Percentiles rank a stretch among this genome's conserved stretches.
These are phyloP conservation scores for Penicillium fuscoglaucum DNA, from an alignment of 2,329 filamentous ascomycete species.

Conservation along the genomic window DNA sequence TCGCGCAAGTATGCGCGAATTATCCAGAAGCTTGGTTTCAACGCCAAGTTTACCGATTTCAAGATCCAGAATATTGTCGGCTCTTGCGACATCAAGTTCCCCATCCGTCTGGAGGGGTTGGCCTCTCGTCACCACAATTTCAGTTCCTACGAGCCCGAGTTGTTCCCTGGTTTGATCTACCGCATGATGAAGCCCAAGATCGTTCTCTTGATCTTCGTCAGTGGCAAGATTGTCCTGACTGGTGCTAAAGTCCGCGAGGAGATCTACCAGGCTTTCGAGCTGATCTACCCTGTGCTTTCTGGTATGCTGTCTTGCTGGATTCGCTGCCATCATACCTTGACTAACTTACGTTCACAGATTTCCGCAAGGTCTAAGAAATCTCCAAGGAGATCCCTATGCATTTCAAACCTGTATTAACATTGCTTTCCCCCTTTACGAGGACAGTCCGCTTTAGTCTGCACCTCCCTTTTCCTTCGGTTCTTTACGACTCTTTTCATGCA, in stretches of 20 bases:
- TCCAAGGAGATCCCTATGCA: constrained; percentile 18
- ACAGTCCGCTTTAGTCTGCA: constrained; percentile 13
- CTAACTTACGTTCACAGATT: constrained; percentile 49
- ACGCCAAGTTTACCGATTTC: constrained; percentile 99
- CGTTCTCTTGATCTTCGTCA: constrained; percentile 95
- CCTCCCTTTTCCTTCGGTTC: constrained; percentile 15
- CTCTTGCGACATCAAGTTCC: constrained; percentile 99
- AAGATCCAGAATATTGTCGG: constrained; percentile 99
- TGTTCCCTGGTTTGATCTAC: constrained; percentile 99
- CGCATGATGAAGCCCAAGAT: constrained; percentile 99
- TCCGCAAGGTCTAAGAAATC: constrained; percentile 58
- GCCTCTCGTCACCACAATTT: constrained; percentile 98
- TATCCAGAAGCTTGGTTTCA: constrained; percentile 99
- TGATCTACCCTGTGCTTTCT: constrained; percentile 95
- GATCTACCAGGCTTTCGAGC: constrained; percentile 94
- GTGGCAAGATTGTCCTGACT: constrained; percentile 95
- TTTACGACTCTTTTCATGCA: constrained; percentile 42
- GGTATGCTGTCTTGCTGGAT: constrained; percentile 54
- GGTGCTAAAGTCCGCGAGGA: constrained; percentile 98
- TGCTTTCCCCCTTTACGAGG: constrained; percentile 21
- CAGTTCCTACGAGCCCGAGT: constrained; percentile 96
- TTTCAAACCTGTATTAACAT: constrained; percentile 34
- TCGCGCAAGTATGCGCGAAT: constrained; percentile 98
- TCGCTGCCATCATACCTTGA: constrained; percentile 12
- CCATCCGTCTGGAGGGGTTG: constrained; percentile 92